Evolutionary conservation across 2,329 filamentous ascomycete genomes (phyloP).

Genomic region (Rhexocercosporidium sp.): DNA sequence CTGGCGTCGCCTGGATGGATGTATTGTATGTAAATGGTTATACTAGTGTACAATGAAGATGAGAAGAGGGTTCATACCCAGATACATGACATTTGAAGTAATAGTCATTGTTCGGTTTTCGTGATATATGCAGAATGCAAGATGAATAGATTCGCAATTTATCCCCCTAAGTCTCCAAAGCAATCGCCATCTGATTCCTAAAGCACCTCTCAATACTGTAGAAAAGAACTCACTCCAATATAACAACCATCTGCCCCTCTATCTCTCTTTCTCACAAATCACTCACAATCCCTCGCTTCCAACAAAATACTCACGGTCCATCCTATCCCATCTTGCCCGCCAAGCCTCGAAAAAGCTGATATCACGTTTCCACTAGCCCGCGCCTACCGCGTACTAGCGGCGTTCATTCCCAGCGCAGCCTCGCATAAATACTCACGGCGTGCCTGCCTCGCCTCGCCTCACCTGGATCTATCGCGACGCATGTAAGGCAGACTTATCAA

Average conservation of each 20-base stretch:
- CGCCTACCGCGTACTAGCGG: constrained; percentile 10
- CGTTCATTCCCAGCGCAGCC: constrained; percentile 17
- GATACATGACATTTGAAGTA: neutral
- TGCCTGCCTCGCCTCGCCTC: constrained; percentile 16
- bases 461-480: neutral
- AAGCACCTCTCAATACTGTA: neutral
- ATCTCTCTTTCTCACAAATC: too few species aligned
- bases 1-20: constrained; percentile 8
- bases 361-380: constrained; percentile 15
- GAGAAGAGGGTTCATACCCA: neutral
- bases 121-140: neutral
- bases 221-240: too few species aligned
- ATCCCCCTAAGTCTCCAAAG: neutral
- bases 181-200: neutral
- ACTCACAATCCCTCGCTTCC: too few species aligned
- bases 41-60: constrained; percentile 21
- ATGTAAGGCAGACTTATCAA: constrained; percentile 9
- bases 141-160: neutral
- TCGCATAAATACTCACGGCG: constrained; percentile 31
- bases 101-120: neutral
- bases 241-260: too few species aligned
- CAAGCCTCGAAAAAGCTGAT: constrained; percentile 2
- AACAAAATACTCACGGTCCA: too few species aligned
- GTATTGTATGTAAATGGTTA: constrained; percentile 22
- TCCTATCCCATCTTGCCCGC: neutral